Conservation (phyloP, 169 alveolate species). For the Plasmodium falciparum region DNA sequence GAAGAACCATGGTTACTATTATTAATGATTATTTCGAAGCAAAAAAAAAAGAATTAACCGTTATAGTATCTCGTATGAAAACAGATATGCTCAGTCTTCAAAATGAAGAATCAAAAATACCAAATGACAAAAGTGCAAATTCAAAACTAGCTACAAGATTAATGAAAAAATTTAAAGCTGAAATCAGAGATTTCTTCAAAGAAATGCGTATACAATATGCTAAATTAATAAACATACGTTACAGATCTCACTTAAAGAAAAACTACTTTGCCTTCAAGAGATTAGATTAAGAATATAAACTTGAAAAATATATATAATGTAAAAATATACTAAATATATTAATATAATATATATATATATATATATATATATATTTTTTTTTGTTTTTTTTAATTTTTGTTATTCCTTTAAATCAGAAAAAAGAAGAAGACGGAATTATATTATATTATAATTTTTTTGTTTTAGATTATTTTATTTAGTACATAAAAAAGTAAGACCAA, state of each 20-base stretch:
- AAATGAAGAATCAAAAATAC: slow-evolving; percentile 8
- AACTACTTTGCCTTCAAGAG: slow-evolving; percentile 32
- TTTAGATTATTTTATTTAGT: too few relatives aligned
- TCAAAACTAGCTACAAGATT: slow-evolving; percentile 7
- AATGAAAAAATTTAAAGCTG: slow-evolving; percentile 20
- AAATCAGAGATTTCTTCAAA: slow-evolving; percentile 16
- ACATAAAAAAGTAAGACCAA: too few relatives aligned
- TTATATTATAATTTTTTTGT: too few relatives aligned
- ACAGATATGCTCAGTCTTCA: slow-evolving; percentile 20
- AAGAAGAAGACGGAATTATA: too few relatives aligned
- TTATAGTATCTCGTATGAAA: slow-evolving; percentile 33
- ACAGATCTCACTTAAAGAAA: slow-evolving; percentile 15
- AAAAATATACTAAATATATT: too few relatives aligned
- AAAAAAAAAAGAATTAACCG: slow-evolving; percentile 37
- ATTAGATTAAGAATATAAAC: background rate
- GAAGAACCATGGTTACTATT: slow-evolving; percentile 43
- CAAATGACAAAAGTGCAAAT: background rate
- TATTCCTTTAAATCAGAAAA: too few relatives aligned
- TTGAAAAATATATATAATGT: too few relatives aligned
- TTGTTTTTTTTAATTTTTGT: too few relatives aligned
- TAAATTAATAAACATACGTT: slow-evolving; percentile 14
- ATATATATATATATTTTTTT: too few relatives aligned
- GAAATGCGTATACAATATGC: slow-evolving; percentile 51
- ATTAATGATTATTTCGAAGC: slow-evolving; percentile 41
- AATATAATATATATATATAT: too few relatives aligned